phyloP scores from a whole-genome alignment of 345 rosid species.

The Durio zibethinus region DNA sequence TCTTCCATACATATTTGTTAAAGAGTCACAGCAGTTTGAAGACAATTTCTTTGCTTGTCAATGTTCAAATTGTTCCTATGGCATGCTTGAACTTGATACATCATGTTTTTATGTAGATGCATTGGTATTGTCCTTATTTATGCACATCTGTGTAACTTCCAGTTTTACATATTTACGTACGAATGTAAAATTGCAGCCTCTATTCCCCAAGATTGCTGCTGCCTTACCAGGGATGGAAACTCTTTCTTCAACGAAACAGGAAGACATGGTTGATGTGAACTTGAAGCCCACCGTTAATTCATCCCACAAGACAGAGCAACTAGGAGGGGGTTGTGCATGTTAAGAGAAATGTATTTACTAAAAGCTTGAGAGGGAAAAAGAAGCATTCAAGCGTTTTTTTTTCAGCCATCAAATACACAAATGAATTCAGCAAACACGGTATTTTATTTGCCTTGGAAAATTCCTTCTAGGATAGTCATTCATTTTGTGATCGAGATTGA shows the following conservation, averaged over 20 bases:
- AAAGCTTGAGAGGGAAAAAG: not conserved
- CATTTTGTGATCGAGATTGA: not conserved
- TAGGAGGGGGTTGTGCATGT: constrained; percentile 85
- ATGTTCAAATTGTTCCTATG: not conserved
- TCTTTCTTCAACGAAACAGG: constrained; percentile 76
- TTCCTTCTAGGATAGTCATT: not conserved
- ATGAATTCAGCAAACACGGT: not conserved
- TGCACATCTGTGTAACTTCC: not conserved
- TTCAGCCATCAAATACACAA: not conserved
- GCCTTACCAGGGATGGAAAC: constrained; percentile 98
- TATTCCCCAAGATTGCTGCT: constrained; percentile 90
- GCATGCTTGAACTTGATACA: not conserved
- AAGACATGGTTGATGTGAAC: constrained; percentile 97
- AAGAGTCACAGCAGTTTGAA: not conserved
- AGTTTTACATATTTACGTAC: not conserved
- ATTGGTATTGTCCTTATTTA: not conserved
- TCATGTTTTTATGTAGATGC: not conserved
- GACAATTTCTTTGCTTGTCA: not conserved
- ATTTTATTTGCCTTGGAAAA: not conserved
- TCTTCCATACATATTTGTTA: too few relatives aligned
- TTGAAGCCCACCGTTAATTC: constrained; percentile 67
- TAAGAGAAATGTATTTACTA: constrained; percentile 23
- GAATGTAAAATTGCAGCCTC: constrained; percentile 53
- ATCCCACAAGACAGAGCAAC: constrained; percentile 64
- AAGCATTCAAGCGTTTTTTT: not conserved